A percentile compares a stretch with the other conserved stretches of the same genome.
phyloP scores from a whole-genome alignment of 2,329 filamentous ascomycete genomes.

The Diaporthe humulicola region DNA sequence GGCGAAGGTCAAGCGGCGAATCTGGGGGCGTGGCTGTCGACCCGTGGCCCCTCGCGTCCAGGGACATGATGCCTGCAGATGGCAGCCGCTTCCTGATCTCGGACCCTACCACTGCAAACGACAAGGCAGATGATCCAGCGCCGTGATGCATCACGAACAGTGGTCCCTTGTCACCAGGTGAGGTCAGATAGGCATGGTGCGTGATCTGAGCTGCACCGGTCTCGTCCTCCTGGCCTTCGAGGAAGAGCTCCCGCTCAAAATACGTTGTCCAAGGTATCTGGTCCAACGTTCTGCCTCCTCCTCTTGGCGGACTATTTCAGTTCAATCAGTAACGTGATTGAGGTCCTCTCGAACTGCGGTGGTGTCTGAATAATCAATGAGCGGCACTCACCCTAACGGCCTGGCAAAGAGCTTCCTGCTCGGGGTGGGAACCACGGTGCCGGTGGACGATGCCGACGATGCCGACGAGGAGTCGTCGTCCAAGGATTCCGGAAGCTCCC shows the following conservation, averaged over 20 bases:
- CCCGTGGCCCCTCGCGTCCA: slow-evolving; percentile 91
- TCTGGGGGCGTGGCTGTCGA: slow-evolving; percentile 67
- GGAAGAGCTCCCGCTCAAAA: slow-evolving; percentile 88
- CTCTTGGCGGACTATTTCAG: slow-evolving; percentile 56
- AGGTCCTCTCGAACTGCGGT: slow-evolving; percentile 2
- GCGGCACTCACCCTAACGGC: slow-evolving; percentile 70
- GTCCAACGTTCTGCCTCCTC: slow-evolving; percentile 66
- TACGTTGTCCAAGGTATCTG: slow-evolving; percentile 89
- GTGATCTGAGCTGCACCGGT: slow-evolving; percentile 61
- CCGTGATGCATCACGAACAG: slow-evolving; percentile 96
- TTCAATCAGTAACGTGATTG: background rate
- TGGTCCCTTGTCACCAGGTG: slow-evolving; percentile 80
- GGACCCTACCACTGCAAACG: slow-evolving; percentile 84
- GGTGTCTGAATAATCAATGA: slow-evolving; percentile 24
- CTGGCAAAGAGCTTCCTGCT: slow-evolving; percentile 81
- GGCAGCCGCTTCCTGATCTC: slow-evolving; percentile 85
- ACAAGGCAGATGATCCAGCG: slow-evolving; percentile 91
- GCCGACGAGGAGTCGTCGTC: slow-evolving; percentile 81
- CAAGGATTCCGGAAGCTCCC: slow-evolving; percentile 60
- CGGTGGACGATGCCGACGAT: slow-evolving; percentile 92
- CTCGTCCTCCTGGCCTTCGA: slow-evolving; percentile 62
- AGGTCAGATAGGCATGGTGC: slow-evolving; percentile 90
- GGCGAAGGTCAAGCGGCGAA: slow-evolving; percentile 71
- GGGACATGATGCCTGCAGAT: slow-evolving; percentile 83
- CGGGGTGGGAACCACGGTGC: slow-evolving; percentile 87